A percentile compares a stretch with the other conserved stretches of the same genome.
Evolutionary conservation across 805 yeast species (phyloP).

Genomic region (Helenozyma rhizophorensis): DNA sequence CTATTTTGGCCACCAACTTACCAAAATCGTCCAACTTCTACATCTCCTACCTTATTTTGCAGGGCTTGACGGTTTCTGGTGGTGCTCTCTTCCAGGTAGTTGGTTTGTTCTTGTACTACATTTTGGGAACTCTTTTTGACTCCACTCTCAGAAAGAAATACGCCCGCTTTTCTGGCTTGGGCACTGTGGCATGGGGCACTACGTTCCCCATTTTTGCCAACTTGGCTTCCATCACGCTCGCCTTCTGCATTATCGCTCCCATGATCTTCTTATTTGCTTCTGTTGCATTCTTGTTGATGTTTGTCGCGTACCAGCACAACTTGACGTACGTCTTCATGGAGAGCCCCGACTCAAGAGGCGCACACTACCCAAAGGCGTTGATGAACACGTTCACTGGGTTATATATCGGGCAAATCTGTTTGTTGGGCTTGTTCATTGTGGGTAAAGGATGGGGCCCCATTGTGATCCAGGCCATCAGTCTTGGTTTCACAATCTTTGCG

Average conservation of each 20-base stretch:
- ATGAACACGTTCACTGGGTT: slow-evolving; percentile 86
- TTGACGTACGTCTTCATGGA: slow-evolving; percentile 66
- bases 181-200: slow-evolving; percentile 66
- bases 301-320: slow-evolving; percentile 76
- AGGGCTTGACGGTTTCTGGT: slow-evolving; percentile 63
- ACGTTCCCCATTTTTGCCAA: slow-evolving; percentile 71
- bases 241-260: slow-evolving; percentile 77
- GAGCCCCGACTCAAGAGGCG: slow-evolving; percentile 72
- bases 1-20: slow-evolving; percentile 56
- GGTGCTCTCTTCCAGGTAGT: slow-evolving; percentile 62
- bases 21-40: slow-evolving; percentile 74
- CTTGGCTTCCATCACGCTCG: slow-evolving; percentile 62
- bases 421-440: slow-evolving; percentile 81
- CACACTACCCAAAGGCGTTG: slow-evolving; percentile 81
- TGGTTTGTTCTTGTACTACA: slow-evolving; percentile 54
- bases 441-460: slow-evolving; percentile 96
- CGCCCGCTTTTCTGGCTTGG: slow-evolving; percentile 51
- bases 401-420: slow-evolving; percentile 81
- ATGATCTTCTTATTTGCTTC: slow-evolving; percentile 71
- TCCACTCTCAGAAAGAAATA: slow-evolving; percentile 64
- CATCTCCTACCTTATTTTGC: slow-evolving; percentile 62
- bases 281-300: slow-evolving; percentile 65
- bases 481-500: slow-evolving; percentile 61
- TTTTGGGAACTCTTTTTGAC: slow-evolving; percentile 55
- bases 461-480: slow-evolving; percentile 63